Evolutionary conservation across 2,329 filamentous ascomycete genomes (phyloP).

Genomic region (Cordyceps tenuipes): DNA sequence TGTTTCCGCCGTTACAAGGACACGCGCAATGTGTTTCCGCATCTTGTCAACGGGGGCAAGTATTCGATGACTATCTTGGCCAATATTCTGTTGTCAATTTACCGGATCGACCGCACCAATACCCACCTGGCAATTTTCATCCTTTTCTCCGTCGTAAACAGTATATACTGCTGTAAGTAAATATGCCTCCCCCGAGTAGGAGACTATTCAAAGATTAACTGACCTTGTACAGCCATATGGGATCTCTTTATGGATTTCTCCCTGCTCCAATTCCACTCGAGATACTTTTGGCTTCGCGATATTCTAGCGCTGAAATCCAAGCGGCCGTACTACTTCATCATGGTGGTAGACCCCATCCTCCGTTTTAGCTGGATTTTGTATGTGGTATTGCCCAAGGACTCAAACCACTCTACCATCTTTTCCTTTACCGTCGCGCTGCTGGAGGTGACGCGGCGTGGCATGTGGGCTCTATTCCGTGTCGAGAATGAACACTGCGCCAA

Average conservation of each 20-base stretch:
- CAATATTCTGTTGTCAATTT: constrained; percentile 71
- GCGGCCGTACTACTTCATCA: constrained; percentile 82
- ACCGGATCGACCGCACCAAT: constrained; percentile 59
- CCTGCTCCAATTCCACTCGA: constrained; percentile 68
- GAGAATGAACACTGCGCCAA: constrained; percentile 97
- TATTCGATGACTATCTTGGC: constrained; percentile 78
- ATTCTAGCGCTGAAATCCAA: constrained; percentile 68
- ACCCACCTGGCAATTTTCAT: constrained; percentile 64
- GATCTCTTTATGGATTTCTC: constrained; percentile 96
- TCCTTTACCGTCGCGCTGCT: constrained; percentile 72
- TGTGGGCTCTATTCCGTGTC: constrained; percentile 90
- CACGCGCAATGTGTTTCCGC: constrained; percentile 80
- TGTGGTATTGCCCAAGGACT: constrained; percentile 68
- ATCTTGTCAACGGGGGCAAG: constrained; percentile 87
- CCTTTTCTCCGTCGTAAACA: constrained; percentile 71
- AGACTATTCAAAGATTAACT: neutral
- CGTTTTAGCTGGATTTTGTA: constrained; percentile 95
- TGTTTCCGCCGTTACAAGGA: constrained; percentile 85
- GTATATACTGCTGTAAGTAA: constrained; percentile 65
- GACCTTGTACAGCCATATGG: constrained; percentile 59
- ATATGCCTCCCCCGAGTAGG: neutral
- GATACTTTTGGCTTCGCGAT: constrained; percentile 62
- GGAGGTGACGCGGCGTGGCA: constrained; percentile 75
- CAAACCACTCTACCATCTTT: constrained; percentile 74
- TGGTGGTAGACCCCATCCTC: constrained; percentile 73